Conservation (phyloP, 345 rosid genomes). For the Physaria fendleri region DNA sequence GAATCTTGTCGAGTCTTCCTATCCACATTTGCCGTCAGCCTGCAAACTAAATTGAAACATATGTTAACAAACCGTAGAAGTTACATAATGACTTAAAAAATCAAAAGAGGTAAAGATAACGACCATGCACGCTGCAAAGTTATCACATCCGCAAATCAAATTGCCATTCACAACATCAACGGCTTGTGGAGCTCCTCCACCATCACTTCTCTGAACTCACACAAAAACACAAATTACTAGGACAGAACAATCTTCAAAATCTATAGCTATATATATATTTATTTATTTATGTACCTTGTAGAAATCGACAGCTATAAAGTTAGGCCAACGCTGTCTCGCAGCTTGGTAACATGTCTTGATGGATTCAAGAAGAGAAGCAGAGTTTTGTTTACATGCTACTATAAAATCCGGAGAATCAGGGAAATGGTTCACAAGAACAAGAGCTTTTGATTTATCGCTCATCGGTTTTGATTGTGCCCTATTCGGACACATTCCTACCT, state of each 20-base stretch:
- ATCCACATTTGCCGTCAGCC: slow-evolving; percentile 19
- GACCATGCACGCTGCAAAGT: slow-evolving; percentile 56
- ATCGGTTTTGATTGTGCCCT: slow-evolving; percentile 55
- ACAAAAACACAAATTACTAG: background rate
- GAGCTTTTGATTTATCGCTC: slow-evolving; percentile 51
- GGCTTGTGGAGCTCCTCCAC: slow-evolving; percentile 75
- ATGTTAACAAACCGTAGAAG: background rate
- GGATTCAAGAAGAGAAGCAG: slow-evolving; percentile 64
- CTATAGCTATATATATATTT: background rate
- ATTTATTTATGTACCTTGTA: slow-evolving; percentile 49
- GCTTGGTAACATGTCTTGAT: slow-evolving; percentile 55
- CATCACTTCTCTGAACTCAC: slow-evolving; percentile 61
- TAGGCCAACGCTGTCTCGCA: slow-evolving; percentile 85
- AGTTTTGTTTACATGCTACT: slow-evolving; percentile 64
- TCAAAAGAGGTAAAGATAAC: background rate
- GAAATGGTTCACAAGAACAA: slow-evolving; percentile 71
- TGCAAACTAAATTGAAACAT: background rate
- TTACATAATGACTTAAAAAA: background rate
- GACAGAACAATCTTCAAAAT: background rate
- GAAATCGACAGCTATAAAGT: slow-evolving; percentile 85
- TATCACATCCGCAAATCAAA: slow-evolving; percentile 65
- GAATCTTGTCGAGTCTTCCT: background rate
- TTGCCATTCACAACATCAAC: slow-evolving; percentile 63
- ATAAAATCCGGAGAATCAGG: slow-evolving; percentile 47
- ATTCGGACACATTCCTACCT: slow-evolving; percentile 60